phyloP scores from a whole-genome alignment of 2,329 filamentous ascomycete genomes.

The Aureobasidium sp. region DNA sequence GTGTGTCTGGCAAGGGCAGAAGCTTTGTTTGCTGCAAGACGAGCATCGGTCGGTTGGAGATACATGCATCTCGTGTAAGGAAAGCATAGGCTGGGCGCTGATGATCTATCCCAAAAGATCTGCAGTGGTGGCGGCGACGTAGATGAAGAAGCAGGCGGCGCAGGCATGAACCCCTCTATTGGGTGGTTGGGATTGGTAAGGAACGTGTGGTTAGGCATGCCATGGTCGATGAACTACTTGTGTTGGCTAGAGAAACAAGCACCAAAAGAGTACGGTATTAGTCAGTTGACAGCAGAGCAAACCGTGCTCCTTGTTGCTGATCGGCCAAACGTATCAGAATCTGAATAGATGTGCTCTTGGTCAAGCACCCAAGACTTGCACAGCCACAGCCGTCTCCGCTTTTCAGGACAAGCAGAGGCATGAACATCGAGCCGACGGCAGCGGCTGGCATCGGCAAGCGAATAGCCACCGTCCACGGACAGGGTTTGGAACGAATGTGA shows the following conservation, averaged over 20 bases:
- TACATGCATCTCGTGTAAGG: not conserved
- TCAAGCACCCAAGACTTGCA: not conserved
- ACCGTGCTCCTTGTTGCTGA: not conserved
- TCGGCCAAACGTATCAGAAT: conserved; percentile 2
- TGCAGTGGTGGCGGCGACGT: not conserved
- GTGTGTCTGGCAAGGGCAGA: not conserved
- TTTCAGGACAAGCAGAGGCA: not conserved
- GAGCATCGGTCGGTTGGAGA: not conserved
- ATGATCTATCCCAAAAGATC: conserved; percentile 2
- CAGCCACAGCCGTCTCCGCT: conserved; percentile 12
- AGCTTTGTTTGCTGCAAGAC: conserved; percentile 7
- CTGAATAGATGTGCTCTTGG: not conserved
- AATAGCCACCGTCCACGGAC: conserved; percentile 1
- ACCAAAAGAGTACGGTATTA: not conserved
- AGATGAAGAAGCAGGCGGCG: conserved; percentile 1
- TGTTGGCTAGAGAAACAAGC: not conserved
- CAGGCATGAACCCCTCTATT: not conserved
- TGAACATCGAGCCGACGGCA: not conserved
- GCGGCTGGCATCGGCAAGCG: conserved; percentile 7
- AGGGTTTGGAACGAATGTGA: not conserved
- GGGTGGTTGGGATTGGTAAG: not conserved
- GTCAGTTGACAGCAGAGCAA: not conserved
- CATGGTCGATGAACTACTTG: not conserved
- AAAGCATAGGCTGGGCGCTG: not conserved
- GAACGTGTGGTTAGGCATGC: not conserved